Base-by-base conservation (phyloP, 352 stramenopile genomes). In the Phytopythium mirpurense region DNA sequence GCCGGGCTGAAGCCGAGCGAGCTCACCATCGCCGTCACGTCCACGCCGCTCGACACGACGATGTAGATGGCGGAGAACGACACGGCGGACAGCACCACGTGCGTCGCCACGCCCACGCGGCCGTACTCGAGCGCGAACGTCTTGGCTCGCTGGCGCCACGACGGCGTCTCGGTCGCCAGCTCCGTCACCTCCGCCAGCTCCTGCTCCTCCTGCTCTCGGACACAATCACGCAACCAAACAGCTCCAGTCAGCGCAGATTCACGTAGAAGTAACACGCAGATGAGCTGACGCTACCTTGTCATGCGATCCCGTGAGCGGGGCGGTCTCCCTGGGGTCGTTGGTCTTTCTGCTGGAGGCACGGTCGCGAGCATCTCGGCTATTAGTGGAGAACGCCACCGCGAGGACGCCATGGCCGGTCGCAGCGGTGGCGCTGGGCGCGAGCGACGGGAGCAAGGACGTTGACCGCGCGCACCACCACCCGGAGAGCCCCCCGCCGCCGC, bases 121-220 rank as follows among this genome's bases (percentile, higher is more conserved):
- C 83, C 83, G 56, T 94, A 94, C 62, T 90, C 81, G 50, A 87
- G 69, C 16, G 78, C 80, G 56, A 94, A 94, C 26, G 70, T 85
- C 67, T 94, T 90, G 53, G 76, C 79, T 38, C 80, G 77, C 52
- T 88, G 67, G 36, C 65, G 67, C 78, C 79, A 91, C 36, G 78
- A 79, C 18, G 63, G 69, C 49, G 38, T 48, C 27, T 46, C 16
- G 37, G 56, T 31, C 24, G 34, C 7, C 32, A 61, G 44, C 5
- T 32, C 9, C 29, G 29, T 5, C 29, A 3, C 51, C 60, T 19
- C 18, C 1, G 57, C 59, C 2, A 67, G 52, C 23, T 79, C 61
- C 10, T 70, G 57, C 19, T 62, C 60, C 16, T 26, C 18, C 8
- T 66, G 47, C 14, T 51, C 44, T 10, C 40, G 2, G 3, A 26